Evolutionary conservation across 169 alveolate species (phyloP).

Genomic region (Theileria orientalis): DNA sequence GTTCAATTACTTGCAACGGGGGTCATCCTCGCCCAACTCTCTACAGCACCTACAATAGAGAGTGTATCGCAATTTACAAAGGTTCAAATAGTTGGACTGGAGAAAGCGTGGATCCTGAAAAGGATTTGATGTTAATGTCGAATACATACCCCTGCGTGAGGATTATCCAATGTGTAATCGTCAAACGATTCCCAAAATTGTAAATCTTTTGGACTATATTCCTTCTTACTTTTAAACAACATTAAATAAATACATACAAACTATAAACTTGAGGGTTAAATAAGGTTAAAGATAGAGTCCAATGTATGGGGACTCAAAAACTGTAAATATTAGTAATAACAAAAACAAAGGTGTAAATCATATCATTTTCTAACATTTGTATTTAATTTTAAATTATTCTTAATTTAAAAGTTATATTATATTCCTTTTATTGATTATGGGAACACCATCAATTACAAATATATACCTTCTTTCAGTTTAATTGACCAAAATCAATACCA

Average conservation of each 20-base stretch:
- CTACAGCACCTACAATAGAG: slow-evolving; percentile 72
- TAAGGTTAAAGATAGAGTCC: no score
- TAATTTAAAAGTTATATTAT: no score
- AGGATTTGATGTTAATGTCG: background rate
- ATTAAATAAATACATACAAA: background rate
- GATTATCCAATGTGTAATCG: slow-evolving; percentile 67
- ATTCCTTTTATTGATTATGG: no score
- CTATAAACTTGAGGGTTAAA: no score
- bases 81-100: slow-evolving; percentile 65
- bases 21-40: slow-evolving; percentile 76
- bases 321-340: no score
- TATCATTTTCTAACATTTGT: no score
- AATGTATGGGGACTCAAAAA: no score
- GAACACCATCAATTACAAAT: no score
- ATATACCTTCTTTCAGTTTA: no score
- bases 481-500: no score
- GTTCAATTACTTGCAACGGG: slow-evolving; percentile 71
- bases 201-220: slow-evolving; percentile 56
- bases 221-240: background rate
- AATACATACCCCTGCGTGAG: slow-evolving; percentile 73
- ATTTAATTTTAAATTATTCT: no score
- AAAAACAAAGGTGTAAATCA: no score
- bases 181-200: slow-evolving; percentile 69
- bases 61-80: slow-evolving; percentile 71
- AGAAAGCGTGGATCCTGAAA: slow-evolving; percentile 74